These are phyloP conservation scores for Beauveria bassiana DNA, from an alignment of 2,329 filamentous ascomycete species.

Conservation along the genomic window DNA sequence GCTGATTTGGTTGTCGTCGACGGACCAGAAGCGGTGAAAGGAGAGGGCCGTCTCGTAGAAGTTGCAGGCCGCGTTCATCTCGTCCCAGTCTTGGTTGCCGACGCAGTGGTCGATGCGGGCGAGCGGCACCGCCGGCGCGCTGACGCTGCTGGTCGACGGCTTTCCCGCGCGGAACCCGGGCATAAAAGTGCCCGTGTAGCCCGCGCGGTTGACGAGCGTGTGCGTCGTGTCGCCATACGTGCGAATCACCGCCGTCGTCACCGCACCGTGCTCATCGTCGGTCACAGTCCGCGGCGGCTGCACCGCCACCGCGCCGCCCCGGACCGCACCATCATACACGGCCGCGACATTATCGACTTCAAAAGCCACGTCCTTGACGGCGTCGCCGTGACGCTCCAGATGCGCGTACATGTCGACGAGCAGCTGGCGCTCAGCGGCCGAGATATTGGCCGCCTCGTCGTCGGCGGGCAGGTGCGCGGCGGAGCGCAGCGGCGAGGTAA, in stretches of 20 bases:
- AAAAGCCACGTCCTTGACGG: constrained; percentile 91
- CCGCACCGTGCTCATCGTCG: constrained; percentile 56
- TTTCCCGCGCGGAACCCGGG: constrained; percentile 65
- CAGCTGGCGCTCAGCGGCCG: constrained; percentile 53
- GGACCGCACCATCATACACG: constrained; percentile 68
- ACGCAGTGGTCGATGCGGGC: constrained; percentile 90
- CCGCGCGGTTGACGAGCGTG: constrained; percentile 68
- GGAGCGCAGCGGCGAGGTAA: constrained; percentile 72
- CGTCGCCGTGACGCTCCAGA: constrained; percentile 82
- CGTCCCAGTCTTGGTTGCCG: constrained; percentile 92
- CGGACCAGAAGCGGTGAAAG: constrained; percentile 96
- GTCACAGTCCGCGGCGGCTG: constrained; percentile 45
- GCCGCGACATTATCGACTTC: constrained; percentile 83
- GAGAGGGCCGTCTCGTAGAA: constrained; percentile 83
- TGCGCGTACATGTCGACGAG: constrained; percentile 73
- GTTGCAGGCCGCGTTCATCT: constrained; percentile 61
- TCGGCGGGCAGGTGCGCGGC: constrained; percentile 44
- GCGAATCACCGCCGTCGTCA: constrained; percentile 71
- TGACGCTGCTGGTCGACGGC: constrained; percentile 27
- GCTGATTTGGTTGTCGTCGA: constrained; percentile 88
- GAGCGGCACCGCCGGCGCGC: constrained; percentile 58
- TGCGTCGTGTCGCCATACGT: constrained; percentile 96
- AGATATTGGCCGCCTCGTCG: constrained; percentile 47
- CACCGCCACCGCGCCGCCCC: constrained; percentile 54
- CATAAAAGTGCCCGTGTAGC: constrained; percentile 71